Base-by-base conservation (phyloP, 352 stramenopile genomes). In the Globisporangium perplexum region DNA sequence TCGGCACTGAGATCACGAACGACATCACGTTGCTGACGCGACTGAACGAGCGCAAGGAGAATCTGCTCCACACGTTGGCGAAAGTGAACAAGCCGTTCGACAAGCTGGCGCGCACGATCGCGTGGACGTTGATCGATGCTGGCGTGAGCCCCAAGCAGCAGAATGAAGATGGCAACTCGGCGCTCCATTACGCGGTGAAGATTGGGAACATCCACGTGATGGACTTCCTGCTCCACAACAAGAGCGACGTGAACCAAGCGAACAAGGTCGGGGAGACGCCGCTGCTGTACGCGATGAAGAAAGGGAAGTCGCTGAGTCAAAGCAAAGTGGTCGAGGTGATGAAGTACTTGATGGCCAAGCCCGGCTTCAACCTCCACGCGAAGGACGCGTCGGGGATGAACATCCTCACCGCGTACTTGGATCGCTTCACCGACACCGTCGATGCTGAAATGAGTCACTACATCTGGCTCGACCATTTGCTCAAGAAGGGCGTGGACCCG, bases 181-280 rank as follows among this genome's bases (percentile, higher is more conserved):
- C 72, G 2, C 48, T 90, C 14, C 82, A 92, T 31, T 89, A 83
- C 35, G 79, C 82, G 0, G 79, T 75, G 6, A 60, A 71, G 12
- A 55, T 47, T 1, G 78, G 65, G 4, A 87, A 86, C 45, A 73
- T 74, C 17, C 72, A 82, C 42, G 17, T 87, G n/a, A 69, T 87
- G 55, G 77, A 87, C 41, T 91, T 89, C 50, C 48, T 91, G n/a
- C 65, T 86, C 2, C 74, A 89, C 60, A 72, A 88, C 54, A 60
- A 61, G 36, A 66, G 54, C 28, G 57, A 77, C 18, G 7, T 82
- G 14, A 87, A 87, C 55, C 52, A 55, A 31, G 54, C 45, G 5
- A 88, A 78, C 45, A 48, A 68, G 3, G 44, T 43, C 3, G 77
- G 76, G 1, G 78, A 91, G 46, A 82, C 71, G 3, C 72, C 76